A percentile compares a stretch with the other conserved stretches of the same genome.
Evolutionary conservation across 164 flowering plant species (phyloP).

Genomic region (Annona cherimola): DNA sequence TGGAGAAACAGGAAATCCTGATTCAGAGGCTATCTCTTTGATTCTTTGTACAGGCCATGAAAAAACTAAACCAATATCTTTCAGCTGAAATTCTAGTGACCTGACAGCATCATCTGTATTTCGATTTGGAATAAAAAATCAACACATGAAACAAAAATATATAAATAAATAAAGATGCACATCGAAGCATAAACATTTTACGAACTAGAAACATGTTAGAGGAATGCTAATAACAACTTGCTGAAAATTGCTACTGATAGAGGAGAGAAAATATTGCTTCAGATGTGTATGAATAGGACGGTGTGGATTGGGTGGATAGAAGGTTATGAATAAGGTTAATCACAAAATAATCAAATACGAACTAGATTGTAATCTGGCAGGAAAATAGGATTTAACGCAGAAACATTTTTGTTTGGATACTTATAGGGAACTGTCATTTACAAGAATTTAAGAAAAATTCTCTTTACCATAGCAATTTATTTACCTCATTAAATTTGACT

Average conservation of each 20-base stretch:
- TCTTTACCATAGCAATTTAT: too few species aligned
- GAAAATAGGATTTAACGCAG: too few species aligned
- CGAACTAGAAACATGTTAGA: not conserved
- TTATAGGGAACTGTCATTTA: too few species aligned
- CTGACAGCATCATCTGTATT: conserved; percentile 42
- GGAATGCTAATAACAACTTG: not conserved
- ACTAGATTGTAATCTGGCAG: too few species aligned
- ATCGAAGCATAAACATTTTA: not conserved
- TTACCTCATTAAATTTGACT: too few species aligned
- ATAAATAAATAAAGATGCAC: not conserved
- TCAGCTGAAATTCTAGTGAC: conserved; percentile 53
- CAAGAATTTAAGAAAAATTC: too few species aligned
- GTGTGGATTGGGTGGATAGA: too few species aligned
- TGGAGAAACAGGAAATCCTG: conserved; percentile 27
- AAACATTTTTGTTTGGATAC: too few species aligned
- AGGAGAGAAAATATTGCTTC: not conserved
- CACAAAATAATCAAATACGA: too few species aligned
- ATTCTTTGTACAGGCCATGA: conserved; percentile 70
- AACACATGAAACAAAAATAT: not conserved
- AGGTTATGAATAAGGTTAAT: too few species aligned
- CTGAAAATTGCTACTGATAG: not conserved
- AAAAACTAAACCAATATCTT: conserved; percentile 66
- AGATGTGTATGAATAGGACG: too few species aligned
- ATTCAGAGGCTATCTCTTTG: conserved; percentile 39
- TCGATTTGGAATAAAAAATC: not conserved